Evolutionary conservation across 805 yeast genomes (phyloP), one percentile per base, ranked within the genome.

Genomic region (Cyberlindnera samutprakarnensis): DNA sequence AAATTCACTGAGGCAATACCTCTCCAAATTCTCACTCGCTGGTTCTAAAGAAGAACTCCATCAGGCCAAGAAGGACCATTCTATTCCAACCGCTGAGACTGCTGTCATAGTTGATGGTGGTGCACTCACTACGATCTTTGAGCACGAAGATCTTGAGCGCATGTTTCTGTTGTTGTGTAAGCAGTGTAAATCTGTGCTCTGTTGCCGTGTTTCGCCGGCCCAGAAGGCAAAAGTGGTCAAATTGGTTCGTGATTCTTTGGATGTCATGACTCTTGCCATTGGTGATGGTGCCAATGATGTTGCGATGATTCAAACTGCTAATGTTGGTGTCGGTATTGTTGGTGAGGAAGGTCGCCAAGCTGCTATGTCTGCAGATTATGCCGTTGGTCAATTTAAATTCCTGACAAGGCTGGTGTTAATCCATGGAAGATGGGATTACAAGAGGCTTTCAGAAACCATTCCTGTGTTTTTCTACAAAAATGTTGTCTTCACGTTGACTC

Each of bases 131-230:
- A 34, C 72, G 21, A 74, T 76, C 16, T 61, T 72, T 24, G 50
- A 58, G 16, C 59, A 53, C 39, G 57, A 50, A 17, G 68, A 59
- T 7, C 54, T 66, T 33, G 25, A 26, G 35, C 59, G 74, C 38
- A 78, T 78, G 50, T 82, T 83, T 47, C 61, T 83, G 35, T 57
- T 83, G 13, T 55, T 83, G 33, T 80, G 90, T 56, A 83, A 82
- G 52, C 80, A 79, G 45, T 83, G 92, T 62, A 73, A 71, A 37
- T 24, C 98, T 0, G 98, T 94, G 10, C 78, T 92, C 22, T 92
- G 99, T 55, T 92, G 99, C 61, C 78, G 99, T 54, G 99, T 92
- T 1, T 90, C 97, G 1, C 99, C 99, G 0, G 66, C 94, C 37
- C 99, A 92, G 51, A 92, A 92, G 56, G 98, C 99, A 0, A 63